phyloP scores from a whole-genome alignment of 1,284 basidiomycete genomes.

The Microbotryomycetes sp. region DNA sequence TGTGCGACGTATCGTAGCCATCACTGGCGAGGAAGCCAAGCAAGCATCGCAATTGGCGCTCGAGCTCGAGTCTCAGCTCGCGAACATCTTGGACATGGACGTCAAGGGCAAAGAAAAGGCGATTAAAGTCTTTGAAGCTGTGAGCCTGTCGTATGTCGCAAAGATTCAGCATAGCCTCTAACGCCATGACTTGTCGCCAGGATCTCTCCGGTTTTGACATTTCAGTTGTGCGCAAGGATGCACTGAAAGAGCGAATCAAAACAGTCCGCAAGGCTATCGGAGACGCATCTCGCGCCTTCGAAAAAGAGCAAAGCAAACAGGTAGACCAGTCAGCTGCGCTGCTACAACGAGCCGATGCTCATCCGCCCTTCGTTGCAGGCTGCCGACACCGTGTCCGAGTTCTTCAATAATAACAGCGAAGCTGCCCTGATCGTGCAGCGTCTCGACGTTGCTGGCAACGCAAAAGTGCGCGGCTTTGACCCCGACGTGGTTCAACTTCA shows the following conservation, averaged over 20 bases:
- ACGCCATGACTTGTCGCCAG: too few species aligned
- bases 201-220: constrained; percentile 87
- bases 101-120: constrained; percentile 78
- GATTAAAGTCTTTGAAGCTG: constrained; percentile 72
- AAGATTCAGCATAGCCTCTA: too few species aligned
- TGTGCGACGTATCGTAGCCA: constrained; percentile 85
- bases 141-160: constrained; percentile 48
- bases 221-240: constrained; percentile 72
- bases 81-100: constrained; percentile 56
- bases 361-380: constrained; percentile 51
- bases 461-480: constrained; percentile 55
- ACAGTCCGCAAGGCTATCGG: constrained; percentile 74
- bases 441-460: constrained; percentile 65
- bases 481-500: too few species aligned
- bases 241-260: constrained; percentile 67
- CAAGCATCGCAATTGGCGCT: constrained; percentile 68
- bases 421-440: constrained; percentile 61
- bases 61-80: constrained; percentile 59
- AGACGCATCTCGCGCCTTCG: constrained; percentile 75
- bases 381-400: constrained; percentile 59
- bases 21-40: constrained; percentile 89
- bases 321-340: constrained; percentile 47
- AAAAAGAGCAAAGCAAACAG: constrained; percentile 69
- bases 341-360: neutral
- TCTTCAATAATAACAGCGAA: constrained; percentile 70